A percentile compares a stretch with the other conserved stretches of the same genome.
phyloP scores from a whole-genome alignment of 805 yeast species.

The Cyberlindnera sargentensis region DNA sequence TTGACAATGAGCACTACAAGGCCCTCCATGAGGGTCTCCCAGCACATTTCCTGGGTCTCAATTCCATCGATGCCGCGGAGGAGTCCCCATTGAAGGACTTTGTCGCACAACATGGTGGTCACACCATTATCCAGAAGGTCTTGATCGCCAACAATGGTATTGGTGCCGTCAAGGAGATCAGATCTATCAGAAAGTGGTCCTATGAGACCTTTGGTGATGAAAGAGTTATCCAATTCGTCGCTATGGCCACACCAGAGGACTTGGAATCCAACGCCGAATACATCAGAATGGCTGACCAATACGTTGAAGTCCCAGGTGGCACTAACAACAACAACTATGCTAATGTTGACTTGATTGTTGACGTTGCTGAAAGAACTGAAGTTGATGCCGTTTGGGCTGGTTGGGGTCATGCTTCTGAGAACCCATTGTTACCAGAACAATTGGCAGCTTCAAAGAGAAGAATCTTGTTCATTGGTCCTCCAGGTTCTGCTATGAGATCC shows the following conservation, averaged over 20 bases:
- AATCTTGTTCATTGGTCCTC: constrained; percentile 95
- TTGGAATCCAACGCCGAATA: constrained; percentile 94
- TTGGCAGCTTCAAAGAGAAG: constrained; percentile 89
- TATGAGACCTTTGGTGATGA: constrained; percentile 98
- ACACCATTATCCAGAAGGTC: constrained; percentile 83
- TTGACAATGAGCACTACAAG: constrained; percentile 27
- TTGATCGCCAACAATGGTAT: constrained; percentile 98
- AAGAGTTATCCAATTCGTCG: constrained; percentile 87
- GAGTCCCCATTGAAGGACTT: constrained; percentile 76
- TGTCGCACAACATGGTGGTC: constrained; percentile 83
- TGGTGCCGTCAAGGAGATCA: constrained; percentile 97
- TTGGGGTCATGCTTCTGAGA: constrained; percentile 99
- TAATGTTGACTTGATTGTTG: constrained; percentile 94
- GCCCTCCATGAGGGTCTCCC: constrained; percentile 42
- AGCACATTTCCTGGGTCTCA: constrained; percentile 73
- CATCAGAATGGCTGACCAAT: constrained; percentile 98
- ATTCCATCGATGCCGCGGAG: constrained; percentile 70
- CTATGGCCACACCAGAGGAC: constrained; percentile 99
- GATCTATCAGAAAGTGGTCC: constrained; percentile 98
- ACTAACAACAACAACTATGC: constrained; percentile 98
- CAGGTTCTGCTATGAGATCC: constrained; percentile 99
- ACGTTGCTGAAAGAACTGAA: constrained; percentile 91
- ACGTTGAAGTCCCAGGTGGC: constrained; percentile 98
- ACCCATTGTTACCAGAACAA: constrained; percentile 88
- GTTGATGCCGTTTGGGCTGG: constrained; percentile 99